A percentile compares a stretch with the other conserved stretches of the same genome.
Conservation (phyloP, 139 green algal genomes). For the Picochlorum costavermella region DNA sequence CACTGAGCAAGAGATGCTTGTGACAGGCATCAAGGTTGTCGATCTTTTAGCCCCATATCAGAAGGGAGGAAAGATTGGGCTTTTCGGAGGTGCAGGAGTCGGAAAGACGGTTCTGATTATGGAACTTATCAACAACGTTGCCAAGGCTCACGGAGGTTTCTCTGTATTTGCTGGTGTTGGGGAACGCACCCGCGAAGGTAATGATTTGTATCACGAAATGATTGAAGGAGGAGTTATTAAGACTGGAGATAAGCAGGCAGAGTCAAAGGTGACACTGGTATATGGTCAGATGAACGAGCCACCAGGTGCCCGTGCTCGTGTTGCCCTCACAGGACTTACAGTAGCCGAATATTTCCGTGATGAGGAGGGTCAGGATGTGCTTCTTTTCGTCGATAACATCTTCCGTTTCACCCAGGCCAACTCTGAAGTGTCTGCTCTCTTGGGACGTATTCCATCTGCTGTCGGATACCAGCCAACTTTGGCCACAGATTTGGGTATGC, state of each 20-base stretch:
- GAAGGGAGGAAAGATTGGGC: constrained; percentile 97
- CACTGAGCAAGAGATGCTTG: constrained; percentile 95
- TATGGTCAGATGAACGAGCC: constrained; percentile 99
- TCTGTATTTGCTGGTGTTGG: constrained; percentile 99
- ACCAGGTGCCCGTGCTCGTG: constrained; percentile 92
- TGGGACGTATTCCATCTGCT: constrained; percentile 97
- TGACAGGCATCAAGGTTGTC: constrained; percentile 99
- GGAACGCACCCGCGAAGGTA: constrained; percentile 97
- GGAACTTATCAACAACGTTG: constrained; percentile 99
- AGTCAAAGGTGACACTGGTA: constrained; percentile 98
- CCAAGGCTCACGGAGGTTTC: constrained; percentile 99
- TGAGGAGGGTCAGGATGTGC: constrained; percentile 97
- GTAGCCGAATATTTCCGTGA: constrained; percentile 99
- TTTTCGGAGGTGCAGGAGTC: constrained; percentile 97
- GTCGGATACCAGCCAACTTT: constrained; percentile 99
- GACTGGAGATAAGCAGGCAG: constrained; percentile 69
- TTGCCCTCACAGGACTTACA: constrained; percentile 95
- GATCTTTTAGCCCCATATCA: constrained; percentile 98
- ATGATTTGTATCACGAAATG: constrained; percentile 99
- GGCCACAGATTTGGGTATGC: constrained; percentile 89
- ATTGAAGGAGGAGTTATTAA: constrained; percentile 99
- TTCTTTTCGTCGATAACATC: constrained; percentile 99
- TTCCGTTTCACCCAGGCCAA: constrained; percentile 99
- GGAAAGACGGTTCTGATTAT: constrained; percentile 99
- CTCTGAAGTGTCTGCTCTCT: constrained; percentile 96